A percentile compares a stretch with the other conserved stretches of the same genome.
Evolutionary conservation across 2,329 filamentous ascomycete species (phyloP).

Genomic region (Penicillium nordicum): DNA sequence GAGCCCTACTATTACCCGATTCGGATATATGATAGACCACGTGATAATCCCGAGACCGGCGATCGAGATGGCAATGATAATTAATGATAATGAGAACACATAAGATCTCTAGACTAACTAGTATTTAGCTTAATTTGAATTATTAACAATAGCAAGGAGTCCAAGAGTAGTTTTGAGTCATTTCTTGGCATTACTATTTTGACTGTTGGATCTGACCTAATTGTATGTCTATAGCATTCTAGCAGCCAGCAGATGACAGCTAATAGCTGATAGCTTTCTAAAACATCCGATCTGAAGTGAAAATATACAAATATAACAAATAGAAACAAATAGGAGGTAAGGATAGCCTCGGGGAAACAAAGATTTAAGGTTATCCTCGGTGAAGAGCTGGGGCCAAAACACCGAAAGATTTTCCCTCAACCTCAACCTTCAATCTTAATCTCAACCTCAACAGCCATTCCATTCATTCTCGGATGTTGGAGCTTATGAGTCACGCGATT

Average conservation of each 20-base stretch:
- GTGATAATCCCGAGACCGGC: background rate
- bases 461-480: background rate
- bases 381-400: conserved; percentile 16
- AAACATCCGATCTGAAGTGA: background rate
- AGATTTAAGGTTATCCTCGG: conserved; percentile 20
- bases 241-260: background rate
- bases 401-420: conserved; percentile 15
- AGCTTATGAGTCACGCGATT: background rate
- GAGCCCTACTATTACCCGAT: background rate
- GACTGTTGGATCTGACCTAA: background rate
- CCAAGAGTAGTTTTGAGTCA: background rate
- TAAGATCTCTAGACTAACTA: background rate
- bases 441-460: conserved; percentile 13
- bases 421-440: conserved; percentile 6
- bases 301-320: background rate
- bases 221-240: background rate
- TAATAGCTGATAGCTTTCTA: background rate
- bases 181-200: background rate
- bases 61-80: background rate
- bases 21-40: background rate
- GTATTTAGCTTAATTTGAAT: background rate
- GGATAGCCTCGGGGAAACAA: background rate
- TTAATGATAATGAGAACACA: background rate
- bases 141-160: background rate
- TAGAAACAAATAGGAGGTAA: background rate